A percentile compares a stretch with the other conserved stretches of the same genome.
phyloP scores from a whole-genome alignment of 169 alveolate genomes.

The Perkinsus chesapeaki region DNA sequence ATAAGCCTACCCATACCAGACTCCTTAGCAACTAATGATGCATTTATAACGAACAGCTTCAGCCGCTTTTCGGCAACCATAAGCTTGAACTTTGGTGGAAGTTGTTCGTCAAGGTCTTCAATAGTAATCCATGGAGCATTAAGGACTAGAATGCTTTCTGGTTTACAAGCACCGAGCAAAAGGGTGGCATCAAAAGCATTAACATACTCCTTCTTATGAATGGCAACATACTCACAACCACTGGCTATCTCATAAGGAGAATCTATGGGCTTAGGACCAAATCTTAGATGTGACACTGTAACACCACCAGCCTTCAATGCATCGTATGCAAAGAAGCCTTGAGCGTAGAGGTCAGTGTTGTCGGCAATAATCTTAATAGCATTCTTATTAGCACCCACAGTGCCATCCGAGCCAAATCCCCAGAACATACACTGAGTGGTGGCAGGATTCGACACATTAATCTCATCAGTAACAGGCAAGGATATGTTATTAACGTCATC shows the following conservation, averaged over 20 bases:
- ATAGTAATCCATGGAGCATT: conserved; percentile 42
- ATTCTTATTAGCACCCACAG: conserved; percentile 53
- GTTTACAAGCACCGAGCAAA: conserved; percentile 17
- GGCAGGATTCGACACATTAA: conserved; percentile 21
- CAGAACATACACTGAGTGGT: conserved; percentile 48
- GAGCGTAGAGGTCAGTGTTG: conserved; percentile 39
- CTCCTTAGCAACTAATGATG: conserved; percentile 37
- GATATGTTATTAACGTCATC: conserved; percentile 45
- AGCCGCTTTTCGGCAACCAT: conserved; percentile 26
- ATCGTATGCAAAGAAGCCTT: conserved; percentile 52
- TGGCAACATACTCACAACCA: conserved; percentile 40
- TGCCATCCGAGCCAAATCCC: conserved; percentile 53
- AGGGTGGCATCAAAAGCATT: neutral
- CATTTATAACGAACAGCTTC: conserved; percentile 37
- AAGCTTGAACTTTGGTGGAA: conserved; percentile 22
- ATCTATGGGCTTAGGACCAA: conserved; percentile 47
- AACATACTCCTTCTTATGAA: conserved; percentile 42
- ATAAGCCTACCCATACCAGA: conserved; percentile 46
- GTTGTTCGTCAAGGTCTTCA: conserved; percentile 16
- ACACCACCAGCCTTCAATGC: conserved; percentile 53
- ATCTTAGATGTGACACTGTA: conserved; percentile 44
- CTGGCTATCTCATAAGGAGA: conserved; percentile 33
- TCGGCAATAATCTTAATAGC: conserved; percentile 51
- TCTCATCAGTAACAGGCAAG: conserved; percentile 19
- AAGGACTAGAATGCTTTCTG: conserved; percentile 41